Evolutionary conservation across 2,329 filamentous ascomycete species (phyloP).

Genomic region (Alternaria angustiovoidea): DNA sequence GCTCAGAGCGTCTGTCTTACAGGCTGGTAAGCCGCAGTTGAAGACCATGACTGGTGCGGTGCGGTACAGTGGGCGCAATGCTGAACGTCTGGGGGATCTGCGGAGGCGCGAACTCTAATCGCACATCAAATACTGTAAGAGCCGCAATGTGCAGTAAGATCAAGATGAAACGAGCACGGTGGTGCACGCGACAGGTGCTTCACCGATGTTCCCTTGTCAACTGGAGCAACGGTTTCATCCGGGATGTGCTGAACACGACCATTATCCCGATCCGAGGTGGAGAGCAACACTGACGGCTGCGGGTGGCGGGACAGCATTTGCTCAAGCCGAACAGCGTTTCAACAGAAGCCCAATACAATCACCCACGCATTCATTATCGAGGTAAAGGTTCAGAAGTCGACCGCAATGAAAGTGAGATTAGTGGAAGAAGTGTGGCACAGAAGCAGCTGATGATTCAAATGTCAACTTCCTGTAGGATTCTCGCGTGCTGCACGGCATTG

Average conservation of each 20-base stretch:
- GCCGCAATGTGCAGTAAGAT: conserved; percentile 4
- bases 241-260: conserved; percentile 6
- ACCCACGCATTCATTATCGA: neutral
- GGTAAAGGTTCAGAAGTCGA: neutral
- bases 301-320: neutral
- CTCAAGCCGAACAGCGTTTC: neutral
- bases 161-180: conserved; percentile 5
- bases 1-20: neutral
- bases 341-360: neutral
- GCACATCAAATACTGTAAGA: conserved; percentile 9
- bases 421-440: neutral
- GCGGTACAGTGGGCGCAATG: neutral
- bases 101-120: conserved; percentile 9
- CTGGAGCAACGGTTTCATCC: conserved; percentile 9
- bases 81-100: conserved; percentile 15
- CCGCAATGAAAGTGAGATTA: neutral
- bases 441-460: neutral
- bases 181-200: conserved; percentile 2
- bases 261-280: conserved; percentile 9
- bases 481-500: conserved; percentile 2
- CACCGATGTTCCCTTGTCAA: conserved; percentile 2
- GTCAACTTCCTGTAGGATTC: neutral
- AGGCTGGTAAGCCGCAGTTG: conserved; percentile 1
- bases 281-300: neutral
- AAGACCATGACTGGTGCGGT: conserved; percentile 8